Conservation (phyloP, 2,329 filamentous ascomycete species). For the Alternaria hordeiaustralica region DNA sequence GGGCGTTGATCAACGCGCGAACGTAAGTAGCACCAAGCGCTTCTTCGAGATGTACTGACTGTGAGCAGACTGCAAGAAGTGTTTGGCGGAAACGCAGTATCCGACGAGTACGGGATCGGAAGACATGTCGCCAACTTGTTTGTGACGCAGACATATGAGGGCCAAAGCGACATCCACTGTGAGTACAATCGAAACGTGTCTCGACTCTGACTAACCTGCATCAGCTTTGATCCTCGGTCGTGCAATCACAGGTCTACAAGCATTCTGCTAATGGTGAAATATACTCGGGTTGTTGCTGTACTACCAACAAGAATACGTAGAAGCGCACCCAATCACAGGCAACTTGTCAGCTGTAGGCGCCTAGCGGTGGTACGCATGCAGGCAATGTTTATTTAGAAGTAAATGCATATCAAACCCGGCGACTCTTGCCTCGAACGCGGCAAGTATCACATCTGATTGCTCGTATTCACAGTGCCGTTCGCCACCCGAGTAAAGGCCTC, state of each 20-base stretch:
- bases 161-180: constrained; percentile 97
- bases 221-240: constrained; percentile 58
- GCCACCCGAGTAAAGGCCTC: constrained; percentile 10
- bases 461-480: constrained; percentile 15
- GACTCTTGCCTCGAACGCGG: constrained; percentile 19
- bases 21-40: constrained; percentile 52
- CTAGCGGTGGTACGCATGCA: constrained; percentile 26
- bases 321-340: not conserved
- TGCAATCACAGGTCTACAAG: constrained; percentile 72
- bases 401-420: constrained; percentile 25
- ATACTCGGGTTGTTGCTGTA: constrained; percentile 7
- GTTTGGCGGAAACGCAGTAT: constrained; percentile 97
- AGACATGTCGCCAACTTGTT: constrained; percentile 95
- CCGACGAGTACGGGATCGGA: constrained; percentile 94
- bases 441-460: constrained; percentile 28
- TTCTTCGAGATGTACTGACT: constrained; percentile 16
- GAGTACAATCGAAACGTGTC: constrained; percentile 52
- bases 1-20: constrained; percentile 79
- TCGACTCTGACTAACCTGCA: constrained; percentile 36
- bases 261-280: constrained; percentile 66
- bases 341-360: constrained; percentile 10
- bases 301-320: constrained; percentile 6
- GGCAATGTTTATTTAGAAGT: constrained; percentile 19
- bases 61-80: constrained; percentile 78
- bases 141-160: constrained; percentile 97